phyloP scores from a whole-genome alignment of 2,329 filamentous ascomycete genomes.

The Thielaviopsis populi region DNA sequence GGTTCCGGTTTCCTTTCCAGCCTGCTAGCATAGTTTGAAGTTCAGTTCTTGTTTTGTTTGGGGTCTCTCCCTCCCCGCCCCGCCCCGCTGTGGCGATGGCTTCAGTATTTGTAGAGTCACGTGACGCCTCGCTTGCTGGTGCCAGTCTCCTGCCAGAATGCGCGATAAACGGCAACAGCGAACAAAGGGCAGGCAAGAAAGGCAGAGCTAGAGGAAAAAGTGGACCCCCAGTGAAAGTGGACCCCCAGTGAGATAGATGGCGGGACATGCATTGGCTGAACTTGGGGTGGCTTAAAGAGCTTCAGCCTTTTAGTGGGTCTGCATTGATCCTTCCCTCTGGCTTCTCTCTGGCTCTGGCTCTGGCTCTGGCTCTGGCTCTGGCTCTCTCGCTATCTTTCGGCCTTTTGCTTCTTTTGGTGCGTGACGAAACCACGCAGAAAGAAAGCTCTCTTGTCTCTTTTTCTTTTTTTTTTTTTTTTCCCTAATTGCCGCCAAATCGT shows the following conservation, averaged over 20 bases:
- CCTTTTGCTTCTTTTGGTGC: not conserved
- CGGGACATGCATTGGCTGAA: not conserved
- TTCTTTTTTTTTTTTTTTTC: not conserved
- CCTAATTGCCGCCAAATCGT: not conserved
- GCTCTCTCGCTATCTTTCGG: not conserved
- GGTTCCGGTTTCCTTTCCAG: no score
- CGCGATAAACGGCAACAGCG: constrained; percentile 1
- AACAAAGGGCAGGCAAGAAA: not conserved
- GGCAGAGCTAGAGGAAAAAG: not conserved
- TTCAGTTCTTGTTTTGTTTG: no score
- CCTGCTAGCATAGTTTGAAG: no score
- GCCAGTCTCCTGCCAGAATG: constrained; percentile 10
- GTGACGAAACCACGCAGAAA: not conserved
- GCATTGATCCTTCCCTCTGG: not conserved
- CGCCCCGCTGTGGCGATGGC: no score
- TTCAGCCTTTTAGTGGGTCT: constrained; percentile 4
- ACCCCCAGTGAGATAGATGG: not conserved
- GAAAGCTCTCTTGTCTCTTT: not conserved
- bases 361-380: not conserved
- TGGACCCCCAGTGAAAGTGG: not conserved
- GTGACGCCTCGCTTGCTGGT: no score
- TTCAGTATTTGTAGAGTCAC: no score
- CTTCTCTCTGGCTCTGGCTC: not conserved
- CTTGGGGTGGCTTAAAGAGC: not conserved
- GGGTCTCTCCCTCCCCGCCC: no score